Evolutionary conservation across 352 stramenopile species (phyloP).

Genomic region (Albugo candida): DNA sequence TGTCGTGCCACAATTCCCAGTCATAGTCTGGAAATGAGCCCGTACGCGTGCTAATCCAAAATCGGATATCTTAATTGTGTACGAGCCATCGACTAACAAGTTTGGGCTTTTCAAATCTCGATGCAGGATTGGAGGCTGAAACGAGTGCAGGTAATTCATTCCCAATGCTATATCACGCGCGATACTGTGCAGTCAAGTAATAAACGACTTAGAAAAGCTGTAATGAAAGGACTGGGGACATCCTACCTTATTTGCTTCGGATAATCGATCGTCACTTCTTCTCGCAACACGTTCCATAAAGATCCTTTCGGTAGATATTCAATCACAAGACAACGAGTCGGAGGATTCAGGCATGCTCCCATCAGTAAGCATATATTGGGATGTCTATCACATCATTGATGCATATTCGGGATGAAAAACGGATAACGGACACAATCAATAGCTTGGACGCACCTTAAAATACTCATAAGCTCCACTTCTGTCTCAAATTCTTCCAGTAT

Average conservation of each 20-base stretch:
- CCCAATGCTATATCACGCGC: slow-evolving; percentile 57
- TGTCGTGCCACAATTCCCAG: slow-evolving; percentile 66
- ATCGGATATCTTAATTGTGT: slow-evolving; percentile 78
- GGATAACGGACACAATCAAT: not conserved
- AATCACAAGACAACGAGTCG: slow-evolving; percentile 67
- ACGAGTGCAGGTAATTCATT: slow-evolving; percentile 80
- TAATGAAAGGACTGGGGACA: not conserved
- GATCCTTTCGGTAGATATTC: slow-evolving; percentile 67
- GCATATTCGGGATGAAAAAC: not conserved
- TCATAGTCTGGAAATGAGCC: slow-evolving; percentile 78
- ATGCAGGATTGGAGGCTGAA: slow-evolving; percentile 71
- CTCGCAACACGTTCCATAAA: slow-evolving; percentile 70
- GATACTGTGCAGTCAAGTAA: slow-evolving; percentile 19
- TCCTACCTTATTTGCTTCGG: slow-evolving; percentile 45
- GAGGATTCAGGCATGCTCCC: slow-evolving; percentile 58
- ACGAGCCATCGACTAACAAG: slow-evolving; percentile 54
- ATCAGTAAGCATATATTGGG: slow-evolving; percentile 76
- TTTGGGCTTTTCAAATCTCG: slow-evolving; percentile 78
- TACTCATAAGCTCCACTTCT: slow-evolving; percentile 81
- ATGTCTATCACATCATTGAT: slow-evolving; percentile 21
- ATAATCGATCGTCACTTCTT: slow-evolving; percentile 51
- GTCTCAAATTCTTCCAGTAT: slow-evolving; percentile 77
- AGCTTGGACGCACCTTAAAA: slow-evolving; percentile 30
- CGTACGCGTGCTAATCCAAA: slow-evolving; percentile 67
- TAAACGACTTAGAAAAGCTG: not conserved